These are phyloP conservation scores for Rhodotorula sp. DNA, from an alignment of 1,284 basidiomycete genomes.

Conservation along the genomic window DNA sequence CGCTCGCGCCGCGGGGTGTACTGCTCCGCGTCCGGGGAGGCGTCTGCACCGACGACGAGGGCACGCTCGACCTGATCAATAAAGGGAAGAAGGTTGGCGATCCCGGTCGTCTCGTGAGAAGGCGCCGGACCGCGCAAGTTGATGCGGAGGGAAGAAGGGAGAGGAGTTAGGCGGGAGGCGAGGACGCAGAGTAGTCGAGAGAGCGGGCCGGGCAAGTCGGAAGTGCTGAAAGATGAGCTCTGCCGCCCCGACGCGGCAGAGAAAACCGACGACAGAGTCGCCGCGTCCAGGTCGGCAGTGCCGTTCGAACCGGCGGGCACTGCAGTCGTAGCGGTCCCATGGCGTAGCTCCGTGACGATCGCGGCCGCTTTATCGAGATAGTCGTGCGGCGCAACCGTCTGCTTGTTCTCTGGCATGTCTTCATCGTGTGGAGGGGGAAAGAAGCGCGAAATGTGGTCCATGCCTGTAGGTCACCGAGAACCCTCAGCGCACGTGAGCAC, in stretches of 20 bases:
- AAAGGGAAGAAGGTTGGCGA: not conserved
- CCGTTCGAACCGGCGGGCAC: too few species aligned
- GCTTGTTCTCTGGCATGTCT: too few species aligned
- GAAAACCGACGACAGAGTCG: not conserved
- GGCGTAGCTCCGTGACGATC: not conserved
- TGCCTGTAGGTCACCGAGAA: not conserved
- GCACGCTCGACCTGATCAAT: conserved; percentile 10
- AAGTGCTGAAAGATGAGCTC: not conserved
- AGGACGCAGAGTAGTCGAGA: not conserved
- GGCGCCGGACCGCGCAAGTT: not conserved
- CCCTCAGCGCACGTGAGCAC: too few species aligned
- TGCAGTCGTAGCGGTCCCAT: too few species aligned
- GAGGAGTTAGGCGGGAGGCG: not conserved
- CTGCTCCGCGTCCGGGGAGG: not conserved
- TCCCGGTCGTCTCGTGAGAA: not conserved
- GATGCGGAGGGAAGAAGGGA: not conserved
- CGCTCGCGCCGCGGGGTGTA: not conserved
- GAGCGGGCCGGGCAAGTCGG: not conserved
- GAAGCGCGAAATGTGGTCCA: conserved; percentile 11
- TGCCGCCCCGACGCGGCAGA: not conserved
- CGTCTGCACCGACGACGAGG: not conserved
- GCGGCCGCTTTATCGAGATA: not conserved
- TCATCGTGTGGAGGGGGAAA: conserved; percentile 13
- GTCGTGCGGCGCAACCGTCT: not conserved
- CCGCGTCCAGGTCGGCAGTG: not conserved